Evolutionary conservation across 495 filamentous ascomycete genomes (phyloP), one percentile per base, ranked within the genome.

Genomic region (Bacidia gigantensis): DNA sequence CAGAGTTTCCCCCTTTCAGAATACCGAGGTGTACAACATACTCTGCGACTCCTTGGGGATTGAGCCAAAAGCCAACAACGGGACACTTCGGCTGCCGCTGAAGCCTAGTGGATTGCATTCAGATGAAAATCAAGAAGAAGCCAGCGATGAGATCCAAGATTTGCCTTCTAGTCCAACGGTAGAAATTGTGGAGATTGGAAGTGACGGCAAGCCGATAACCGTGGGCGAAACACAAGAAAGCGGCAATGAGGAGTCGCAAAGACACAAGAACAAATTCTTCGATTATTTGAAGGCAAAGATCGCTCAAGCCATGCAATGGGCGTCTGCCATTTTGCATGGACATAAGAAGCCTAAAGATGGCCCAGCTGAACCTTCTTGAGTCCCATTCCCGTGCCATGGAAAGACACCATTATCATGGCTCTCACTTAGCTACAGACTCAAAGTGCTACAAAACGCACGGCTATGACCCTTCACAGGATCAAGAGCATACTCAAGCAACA

Each of bases 1-100:
- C 65, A 77, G 79, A 51, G 60, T 95, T 12, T 81, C 87, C 14
- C 64, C 68, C n/a, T 96, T 96, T 65, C 87, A 92, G 77, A 99
- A 99, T 55, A 86, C 74, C 51, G 89, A 99, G 57, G 86, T 99
- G 1, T 97, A 97, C 62, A 93, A 95, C 57, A 85, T 97, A 47
- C 64, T 99, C 26, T 97, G 73, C 49, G 72, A 75, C 48, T 69
- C 68, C 20, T 50, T 76, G 26, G 65, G 69, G 21, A 58, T 76
- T 39, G 59, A 57, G 35, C 70, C 72, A 12, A 56, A 56, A 39
- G 56, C 67, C n/a, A 74, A 74, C 47, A 76, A 76, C 49, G 73
- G 73, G 22, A 75, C 73, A 14, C 62, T 95, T 18, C 80, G 84
- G 18, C 75, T 95, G 0, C 86, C 86, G 11, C 64, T 96, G 22